Percentiles rank a stretch among this genome's conserved stretches.
Conservation (phyloP, 2,329 filamentous ascomycete genomes). For the Thermoascus crustaceus region DNA sequence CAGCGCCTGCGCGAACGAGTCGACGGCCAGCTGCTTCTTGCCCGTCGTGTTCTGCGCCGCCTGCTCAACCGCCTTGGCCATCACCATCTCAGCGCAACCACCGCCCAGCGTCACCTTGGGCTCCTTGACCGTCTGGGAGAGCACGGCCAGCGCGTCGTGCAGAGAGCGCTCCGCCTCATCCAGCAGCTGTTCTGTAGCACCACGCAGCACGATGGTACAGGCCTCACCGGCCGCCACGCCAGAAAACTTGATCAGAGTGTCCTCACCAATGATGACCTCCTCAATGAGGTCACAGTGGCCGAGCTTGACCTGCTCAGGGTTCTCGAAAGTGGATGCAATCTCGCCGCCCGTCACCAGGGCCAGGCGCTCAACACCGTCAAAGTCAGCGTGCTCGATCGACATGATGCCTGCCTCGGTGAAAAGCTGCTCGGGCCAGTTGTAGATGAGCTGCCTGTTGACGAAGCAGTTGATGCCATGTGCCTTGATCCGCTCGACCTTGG, state of each 20-base stretch:
- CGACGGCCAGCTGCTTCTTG: slow-evolving; percentile 92
- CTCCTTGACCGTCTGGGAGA: slow-evolving; percentile 93
- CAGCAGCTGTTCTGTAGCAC: slow-evolving; percentile 91
- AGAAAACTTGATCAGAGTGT: slow-evolving; percentile 94
- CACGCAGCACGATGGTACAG: slow-evolving; percentile 92
- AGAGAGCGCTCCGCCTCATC: slow-evolving; percentile 95
- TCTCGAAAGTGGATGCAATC: slow-evolving; percentile 95
- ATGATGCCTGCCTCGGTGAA: slow-evolving; percentile 97
- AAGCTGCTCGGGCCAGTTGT: slow-evolving; percentile 99
- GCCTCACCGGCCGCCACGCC: slow-evolving; percentile 88
- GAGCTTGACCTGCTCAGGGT: slow-evolving; percentile 93
- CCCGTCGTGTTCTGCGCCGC: slow-evolving; percentile 89
- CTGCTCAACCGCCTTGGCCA: slow-evolving; percentile 95
- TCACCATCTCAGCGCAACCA: slow-evolving; percentile 96
- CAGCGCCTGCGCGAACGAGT: slow-evolving; percentile 79
- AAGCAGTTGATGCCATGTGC: slow-evolving; percentile 99
- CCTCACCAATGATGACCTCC: slow-evolving; percentile 96
- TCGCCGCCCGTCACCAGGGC: slow-evolving; percentile 94
- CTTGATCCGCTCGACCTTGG: slow-evolving; percentile 98
- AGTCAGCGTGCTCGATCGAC: slow-evolving; percentile 98
- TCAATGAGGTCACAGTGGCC: slow-evolving; percentile 93
- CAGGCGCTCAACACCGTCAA: slow-evolving; percentile 92
- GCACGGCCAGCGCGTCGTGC: slow-evolving; percentile 89
- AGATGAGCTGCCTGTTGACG: slow-evolving; percentile 98
- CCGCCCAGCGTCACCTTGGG: slow-evolving; percentile 90